Conservation (phyloP, 2,329 filamentous ascomycete species). For the Fusarium scirpi region DNA sequence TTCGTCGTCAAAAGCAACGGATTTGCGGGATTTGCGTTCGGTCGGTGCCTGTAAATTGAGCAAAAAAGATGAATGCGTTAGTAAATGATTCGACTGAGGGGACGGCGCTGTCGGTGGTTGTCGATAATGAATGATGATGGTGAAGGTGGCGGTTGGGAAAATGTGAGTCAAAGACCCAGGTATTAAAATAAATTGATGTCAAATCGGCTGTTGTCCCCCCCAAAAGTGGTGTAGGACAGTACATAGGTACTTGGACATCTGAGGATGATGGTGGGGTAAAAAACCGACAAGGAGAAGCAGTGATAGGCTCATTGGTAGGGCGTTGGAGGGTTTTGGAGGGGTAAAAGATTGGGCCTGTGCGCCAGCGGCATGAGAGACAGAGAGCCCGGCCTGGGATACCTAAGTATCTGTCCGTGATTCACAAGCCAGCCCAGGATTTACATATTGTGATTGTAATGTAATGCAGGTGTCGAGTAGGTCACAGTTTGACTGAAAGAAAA, state of each 20-base stretch:
- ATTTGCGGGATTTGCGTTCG: constrained; percentile 85
- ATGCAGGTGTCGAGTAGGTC: neutral
- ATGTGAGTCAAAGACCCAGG: constrained; percentile 46
- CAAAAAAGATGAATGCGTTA: constrained; percentile 35
- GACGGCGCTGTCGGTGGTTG: constrained; percentile 14
- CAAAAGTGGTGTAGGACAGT: constrained; percentile 41
- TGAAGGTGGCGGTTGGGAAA: constrained; percentile 45
- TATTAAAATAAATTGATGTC: constrained; percentile 38
- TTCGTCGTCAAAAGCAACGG: constrained; percentile 91
- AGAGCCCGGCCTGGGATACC: constrained; percentile 2
- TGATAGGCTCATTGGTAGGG: constrained; percentile 37
- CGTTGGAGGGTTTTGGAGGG: constrained; percentile 42
- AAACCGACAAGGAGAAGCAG: constrained; percentile 11
- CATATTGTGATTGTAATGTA: neutral
- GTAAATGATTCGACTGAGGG: constrained; percentile 19
- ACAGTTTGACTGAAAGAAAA: neutral
- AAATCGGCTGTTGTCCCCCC: constrained; percentile 30
- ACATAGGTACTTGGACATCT: constrained; percentile 40
- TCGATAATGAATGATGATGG: constrained; percentile 17
- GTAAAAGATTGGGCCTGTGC: constrained; percentile 37
- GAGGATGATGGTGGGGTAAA: constrained; percentile 28
- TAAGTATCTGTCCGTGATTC: constrained; percentile 21
- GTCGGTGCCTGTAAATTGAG: constrained; percentile 43
- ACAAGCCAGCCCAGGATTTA: constrained; percentile 11
- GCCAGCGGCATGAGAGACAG: constrained; percentile 13